Evolutionary conservation across 2,329 filamentous ascomycete genomes (phyloP).

Genomic region (Trichophyton schoenleinii): DNA sequence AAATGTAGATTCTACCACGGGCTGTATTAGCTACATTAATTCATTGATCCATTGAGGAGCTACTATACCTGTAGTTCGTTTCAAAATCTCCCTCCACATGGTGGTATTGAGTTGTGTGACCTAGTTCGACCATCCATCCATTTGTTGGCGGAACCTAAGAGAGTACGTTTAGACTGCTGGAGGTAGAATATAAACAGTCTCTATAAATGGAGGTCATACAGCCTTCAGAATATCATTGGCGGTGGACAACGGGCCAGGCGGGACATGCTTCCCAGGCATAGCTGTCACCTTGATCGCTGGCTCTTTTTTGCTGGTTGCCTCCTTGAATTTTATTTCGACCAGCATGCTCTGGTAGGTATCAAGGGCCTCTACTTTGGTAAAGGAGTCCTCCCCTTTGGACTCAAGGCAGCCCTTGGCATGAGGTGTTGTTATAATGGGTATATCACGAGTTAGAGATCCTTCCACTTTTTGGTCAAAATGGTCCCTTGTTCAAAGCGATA

Average conservation of each 20-base stretch:
- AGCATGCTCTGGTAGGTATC: slow-evolving; percentile 44
- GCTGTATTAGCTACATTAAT: background rate
- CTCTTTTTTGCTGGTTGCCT: slow-evolving; percentile 12
- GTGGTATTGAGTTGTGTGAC: slow-evolving; percentile 26
- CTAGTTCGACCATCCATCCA: slow-evolving; percentile 54
- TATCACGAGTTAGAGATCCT: slow-evolving; percentile 36
- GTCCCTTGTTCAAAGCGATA: slow-evolving; percentile 23
- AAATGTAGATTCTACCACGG: slow-evolving; percentile 45
- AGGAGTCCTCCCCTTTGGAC: slow-evolving; percentile 32
- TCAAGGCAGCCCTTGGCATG: slow-evolving; percentile 46
- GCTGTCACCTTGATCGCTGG: slow-evolving; percentile 46
- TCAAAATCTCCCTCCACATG: slow-evolving; percentile 23
- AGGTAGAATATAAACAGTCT: background rate
- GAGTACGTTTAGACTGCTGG: slow-evolving; percentile 19
- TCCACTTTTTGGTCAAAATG: slow-evolving; percentile 46
- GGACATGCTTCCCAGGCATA: slow-evolving; percentile 54
- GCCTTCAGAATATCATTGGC: slow-evolving; percentile 38
- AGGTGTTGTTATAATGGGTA: slow-evolving; percentile 53
- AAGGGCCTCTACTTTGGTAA: slow-evolving; percentile 43
- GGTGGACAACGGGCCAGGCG: slow-evolving; percentile 31
- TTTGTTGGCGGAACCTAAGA: slow-evolving; percentile 49
- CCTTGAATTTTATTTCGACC: slow-evolving; percentile 27
- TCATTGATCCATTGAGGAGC: background rate
- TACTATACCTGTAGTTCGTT: slow-evolving; percentile 35
- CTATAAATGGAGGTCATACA: slow-evolving; percentile 18